Conservation (phyloP, 805 yeast genomes). For the Candida montana region DNA sequence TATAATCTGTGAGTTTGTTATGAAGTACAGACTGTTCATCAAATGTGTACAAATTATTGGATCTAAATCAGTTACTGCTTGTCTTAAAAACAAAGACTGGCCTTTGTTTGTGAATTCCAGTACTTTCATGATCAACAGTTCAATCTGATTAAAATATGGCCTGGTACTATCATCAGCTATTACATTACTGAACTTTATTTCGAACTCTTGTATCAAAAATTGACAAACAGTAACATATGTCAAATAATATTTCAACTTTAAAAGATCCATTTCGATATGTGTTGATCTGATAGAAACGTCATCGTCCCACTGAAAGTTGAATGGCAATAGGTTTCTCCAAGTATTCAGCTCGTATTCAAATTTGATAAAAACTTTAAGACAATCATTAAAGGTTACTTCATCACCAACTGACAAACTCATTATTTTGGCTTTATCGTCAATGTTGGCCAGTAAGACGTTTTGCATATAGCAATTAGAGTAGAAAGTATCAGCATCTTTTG, state of each 20-base stretch:
- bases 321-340: constrained; percentile 4
- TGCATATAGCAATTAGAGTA: constrained; percentile 7
- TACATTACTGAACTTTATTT: neutral
- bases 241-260: constrained; percentile 2
- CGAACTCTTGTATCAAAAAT: constrained; percentile 1
- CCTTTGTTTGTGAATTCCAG: constrained; percentile 1
- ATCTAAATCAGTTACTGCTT: constrained; percentile 1
- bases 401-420: neutral
- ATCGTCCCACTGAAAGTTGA: constrained; percentile 8
- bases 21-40: neutral
- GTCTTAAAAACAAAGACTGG: neutral
- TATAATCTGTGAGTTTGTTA: neutral
- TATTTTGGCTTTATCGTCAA: constrained; percentile 4
- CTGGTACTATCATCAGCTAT: neutral
- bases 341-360: constrained; percentile 5
- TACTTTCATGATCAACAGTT: neutral
- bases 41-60: constrained; percentile 2
- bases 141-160: neutral
- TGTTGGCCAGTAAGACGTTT: constrained; percentile 2
- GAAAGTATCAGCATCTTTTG: constrained; percentile 5
- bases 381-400: neutral
- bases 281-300: constrained; percentile 4
- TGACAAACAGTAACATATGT: constrained; percentile 5
- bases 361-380: constrained; percentile 2
- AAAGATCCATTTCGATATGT: constrained; percentile 5